phyloP scores from a whole-genome alignment of 139 green algal species.

The Auxenochlorella pyrenoidosa region DNA sequence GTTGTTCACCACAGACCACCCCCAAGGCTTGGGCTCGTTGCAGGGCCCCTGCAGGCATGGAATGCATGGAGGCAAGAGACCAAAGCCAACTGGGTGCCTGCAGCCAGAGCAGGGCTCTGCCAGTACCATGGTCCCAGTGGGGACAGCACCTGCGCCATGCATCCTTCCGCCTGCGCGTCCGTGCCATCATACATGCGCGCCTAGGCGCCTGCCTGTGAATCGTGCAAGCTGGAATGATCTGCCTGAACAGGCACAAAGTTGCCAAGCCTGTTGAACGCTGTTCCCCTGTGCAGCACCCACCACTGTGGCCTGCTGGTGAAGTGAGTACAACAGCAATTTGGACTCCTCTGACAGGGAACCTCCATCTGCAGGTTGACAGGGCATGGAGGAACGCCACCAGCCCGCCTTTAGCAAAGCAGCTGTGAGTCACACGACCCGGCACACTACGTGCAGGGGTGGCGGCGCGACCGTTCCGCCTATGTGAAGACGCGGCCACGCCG shows the following conservation, averaged over 20 bases:
- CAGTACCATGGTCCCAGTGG: background rate
- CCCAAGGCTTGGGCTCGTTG: slow-evolving; percentile 87
- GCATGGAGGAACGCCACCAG: background rate
- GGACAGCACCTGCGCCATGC: background rate
- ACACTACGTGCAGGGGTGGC: background rate
- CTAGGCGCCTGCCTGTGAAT: too few relatives aligned
- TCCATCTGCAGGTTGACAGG: slow-evolving; percentile 41
- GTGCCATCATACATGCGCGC: too few relatives aligned
- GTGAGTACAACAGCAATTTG: slow-evolving; percentile 84
- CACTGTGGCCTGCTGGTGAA: slow-evolving; percentile 82
- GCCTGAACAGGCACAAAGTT: background rate
- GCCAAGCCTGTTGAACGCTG: too few relatives aligned
- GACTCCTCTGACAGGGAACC: slow-evolving; percentile 76
- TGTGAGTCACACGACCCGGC: background rate
- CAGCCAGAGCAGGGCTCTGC: background rate
- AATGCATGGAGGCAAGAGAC: background rate
- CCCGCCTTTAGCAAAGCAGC: background rate
- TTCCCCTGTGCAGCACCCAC: slow-evolving; percentile 16
- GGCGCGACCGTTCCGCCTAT: background rate
- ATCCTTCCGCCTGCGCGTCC: too few relatives aligned
- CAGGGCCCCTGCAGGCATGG: slow-evolving; percentile 68
- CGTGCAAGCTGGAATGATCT: too few relatives aligned
- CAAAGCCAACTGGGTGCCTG: background rate
- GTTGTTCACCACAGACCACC: slow-evolving; percentile 87
- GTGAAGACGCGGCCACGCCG: background rate